Evolutionary conservation across 2,329 filamentous ascomycete genomes (phyloP), one percentile per base, ranked within the genome.

Genomic region (Ceratocystis cacaofunesta): DNA sequence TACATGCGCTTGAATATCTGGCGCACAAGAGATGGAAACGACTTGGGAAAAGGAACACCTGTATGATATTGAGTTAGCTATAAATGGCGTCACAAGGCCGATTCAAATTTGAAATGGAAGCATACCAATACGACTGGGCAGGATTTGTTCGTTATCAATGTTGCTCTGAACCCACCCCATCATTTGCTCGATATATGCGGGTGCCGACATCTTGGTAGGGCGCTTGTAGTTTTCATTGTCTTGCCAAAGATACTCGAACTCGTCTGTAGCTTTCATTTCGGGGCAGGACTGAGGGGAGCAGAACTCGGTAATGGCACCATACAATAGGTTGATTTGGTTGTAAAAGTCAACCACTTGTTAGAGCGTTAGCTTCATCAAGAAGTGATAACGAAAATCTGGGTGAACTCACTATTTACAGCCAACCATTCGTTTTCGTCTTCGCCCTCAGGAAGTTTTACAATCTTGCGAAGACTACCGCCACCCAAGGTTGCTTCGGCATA

Each of bases 191-290:
- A 99, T 95, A 77, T 99, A 99, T 71, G 92, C 90, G 8, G 94
- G 94, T 2, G 94, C 94, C 2, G 94, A 84, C 89, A 99, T 96
- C 79, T 97, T 97, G 68, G 95, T 99, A 22, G 94, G 94, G 68
- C 90, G 87, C 77, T 95, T 95, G 81, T 87, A 99, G 74, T 90
- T 88, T 72, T 95, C 91, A 68, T 82, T 89, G 76, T 99, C 92
- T 78, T 99, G 94, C 94, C 94, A 99, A 70, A 99, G 86, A 76
- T 99, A 99, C 76, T 99, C 94, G 76, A 97, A 99, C 88, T 99
- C 94, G 78, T 99, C 95, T 8, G 94, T 99, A n/a, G 94, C 94
- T 77, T 99, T 99, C 94, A 99, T 99, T 78, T 97, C 94, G 0
- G 94, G 94, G 75, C 94, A 99, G 69, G 91, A 91, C 74, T 94